Evolutionary conservation across 495 filamentous ascomycete genomes (phyloP).

Genomic region (Tuber umbilicatum): DNA sequence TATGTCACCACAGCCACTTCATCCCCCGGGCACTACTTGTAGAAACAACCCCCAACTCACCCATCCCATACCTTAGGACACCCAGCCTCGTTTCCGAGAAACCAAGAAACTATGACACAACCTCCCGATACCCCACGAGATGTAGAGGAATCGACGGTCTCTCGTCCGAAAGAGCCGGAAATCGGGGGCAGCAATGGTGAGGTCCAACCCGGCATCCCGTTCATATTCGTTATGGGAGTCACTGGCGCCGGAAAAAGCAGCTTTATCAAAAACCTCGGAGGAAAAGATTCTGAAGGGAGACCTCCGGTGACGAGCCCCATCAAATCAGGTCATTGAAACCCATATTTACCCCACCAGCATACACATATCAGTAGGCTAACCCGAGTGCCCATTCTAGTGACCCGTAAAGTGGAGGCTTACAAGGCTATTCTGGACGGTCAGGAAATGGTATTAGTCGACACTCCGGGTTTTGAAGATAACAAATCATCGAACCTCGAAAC

Average conservation of each 20-base stretch:
- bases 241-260: slow-evolving; percentile 24
- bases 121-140: neutral
- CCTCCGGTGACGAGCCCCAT: neutral
- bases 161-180: neutral
- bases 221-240: slow-evolving; percentile 16
- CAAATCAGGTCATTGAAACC: neutral
- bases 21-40: neutral
- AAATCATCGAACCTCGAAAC: neutral
- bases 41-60: neutral
- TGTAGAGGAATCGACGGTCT: neutral
- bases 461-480: slow-evolving; percentile 26
- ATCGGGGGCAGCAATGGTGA: neutral
- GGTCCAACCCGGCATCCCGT: neutral
- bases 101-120: neutral
- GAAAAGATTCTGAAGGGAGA: neutral
- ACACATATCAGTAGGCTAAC: neutral
- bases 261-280: slow-evolving; percentile 23
- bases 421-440: neutral
- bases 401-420: slow-evolving; percentile 6
- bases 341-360: neutral
- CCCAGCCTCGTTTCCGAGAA: neutral
- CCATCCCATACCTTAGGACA: neutral
- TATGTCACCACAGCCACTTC: neutral
- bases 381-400: neutral
- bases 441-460: slow-evolving; percentile 14